These are phyloP conservation scores for Chlamydomonas sp. DNA, from an alignment of 139 green algal genomes.

Conservation along the genomic window DNA sequence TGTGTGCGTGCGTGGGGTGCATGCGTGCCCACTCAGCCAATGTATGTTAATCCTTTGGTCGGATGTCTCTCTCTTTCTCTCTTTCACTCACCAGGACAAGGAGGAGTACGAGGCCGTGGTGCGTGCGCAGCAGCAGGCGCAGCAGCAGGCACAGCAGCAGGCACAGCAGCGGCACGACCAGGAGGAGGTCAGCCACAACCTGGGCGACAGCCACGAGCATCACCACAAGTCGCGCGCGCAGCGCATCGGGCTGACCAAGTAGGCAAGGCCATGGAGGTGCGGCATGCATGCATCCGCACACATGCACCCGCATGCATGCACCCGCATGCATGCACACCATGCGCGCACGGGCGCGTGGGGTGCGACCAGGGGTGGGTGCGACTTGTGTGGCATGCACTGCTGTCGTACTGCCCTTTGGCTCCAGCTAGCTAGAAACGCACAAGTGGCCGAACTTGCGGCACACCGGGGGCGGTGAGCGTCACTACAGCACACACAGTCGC, in stretches of 20 bases:
- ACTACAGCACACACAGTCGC: not conserved
- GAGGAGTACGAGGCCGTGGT: constrained; percentile 7
- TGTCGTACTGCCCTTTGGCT: not conserved
- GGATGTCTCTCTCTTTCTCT: no score
- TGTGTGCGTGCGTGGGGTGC: not conserved
- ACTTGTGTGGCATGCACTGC: not conserved
- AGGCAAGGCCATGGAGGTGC: constrained; percentile 25
- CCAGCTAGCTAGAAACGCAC: not conserved
- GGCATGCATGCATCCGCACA: not conserved
- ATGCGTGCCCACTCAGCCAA: not conserved
- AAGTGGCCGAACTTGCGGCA: not conserved
- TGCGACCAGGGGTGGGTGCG: not conserved
- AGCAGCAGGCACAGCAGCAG: constrained; percentile 15
- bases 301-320: not conserved
- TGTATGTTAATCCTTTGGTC: no score
- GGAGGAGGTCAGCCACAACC: constrained; percentile 4
- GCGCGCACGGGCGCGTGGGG: not conserved
- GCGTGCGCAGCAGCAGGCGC: constrained; percentile 1
- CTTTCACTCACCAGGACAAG: no score
- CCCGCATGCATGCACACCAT: not conserved
- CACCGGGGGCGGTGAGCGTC: not conserved
- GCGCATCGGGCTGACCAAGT: constrained; percentile 34
- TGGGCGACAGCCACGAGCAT: no score
- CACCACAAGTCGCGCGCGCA: constrained; percentile 4
- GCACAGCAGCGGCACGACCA: constrained; percentile 14